phyloP scores from a whole-genome alignment of 192 early-diverging fungal genomes.

The Irineochytrium annulatum region DNA sequence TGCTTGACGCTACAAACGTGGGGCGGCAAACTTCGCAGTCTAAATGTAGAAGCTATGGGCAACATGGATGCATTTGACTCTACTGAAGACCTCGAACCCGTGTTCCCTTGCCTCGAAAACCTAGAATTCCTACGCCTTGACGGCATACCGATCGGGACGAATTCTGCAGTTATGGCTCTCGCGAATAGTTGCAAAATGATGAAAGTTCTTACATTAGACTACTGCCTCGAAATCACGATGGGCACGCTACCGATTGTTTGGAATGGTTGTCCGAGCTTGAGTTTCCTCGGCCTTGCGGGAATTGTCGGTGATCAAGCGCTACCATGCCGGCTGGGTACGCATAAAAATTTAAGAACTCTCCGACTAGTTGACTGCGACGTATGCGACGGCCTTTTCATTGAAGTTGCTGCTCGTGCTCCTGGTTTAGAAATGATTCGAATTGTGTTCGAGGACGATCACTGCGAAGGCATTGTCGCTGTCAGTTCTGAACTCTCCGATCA shows the following conservation, averaged over 20 bases:
- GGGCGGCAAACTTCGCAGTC: constrained; percentile 24
- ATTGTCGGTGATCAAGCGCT: constrained; percentile 23
- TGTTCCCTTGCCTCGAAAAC: constrained; percentile 24
- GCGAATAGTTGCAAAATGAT: constrained; percentile 27
- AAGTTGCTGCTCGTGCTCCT: constrained; percentile 22
- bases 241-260: constrained; percentile 38
- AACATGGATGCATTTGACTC: constrained; percentile 41
- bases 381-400: constrained; percentile 30
- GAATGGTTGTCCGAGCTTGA: constrained; percentile 32
- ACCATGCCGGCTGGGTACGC: constrained; percentile 10
- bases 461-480: constrained; percentile 32
- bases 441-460: constrained; percentile 50
- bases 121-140: constrained; percentile 45
- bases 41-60: constrained; percentile 44
- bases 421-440: constrained; percentile 38
- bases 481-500: constrained; percentile 29
- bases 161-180: constrained; percentile 18
- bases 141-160: constrained; percentile 40
- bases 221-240: constrained; percentile 42
- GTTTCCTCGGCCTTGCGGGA: constrained; percentile 48
- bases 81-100: constrained; percentile 23
- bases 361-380: constrained; percentile 54
- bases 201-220: constrained; percentile 45
- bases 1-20: constrained; percentile 14
- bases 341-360: constrained; percentile 31